These are phyloP conservation scores for Plasmodium yoelii DNA, from an alignment of 169 alveolate species.

Conservation along the genomic window DNA sequence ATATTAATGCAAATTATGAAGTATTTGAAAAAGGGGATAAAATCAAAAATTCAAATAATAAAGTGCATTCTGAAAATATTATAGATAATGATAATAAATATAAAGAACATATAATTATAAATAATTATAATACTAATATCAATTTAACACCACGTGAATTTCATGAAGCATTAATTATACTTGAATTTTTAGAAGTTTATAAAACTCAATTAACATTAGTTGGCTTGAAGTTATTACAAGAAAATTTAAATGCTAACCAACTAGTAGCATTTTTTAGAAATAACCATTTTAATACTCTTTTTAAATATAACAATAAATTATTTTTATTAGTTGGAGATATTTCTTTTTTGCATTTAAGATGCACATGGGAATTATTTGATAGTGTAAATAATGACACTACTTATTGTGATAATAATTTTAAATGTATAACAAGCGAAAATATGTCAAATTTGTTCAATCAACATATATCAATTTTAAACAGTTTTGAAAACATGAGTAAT, in stretches of 20 bases:
- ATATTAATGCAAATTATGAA: background rate
- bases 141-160: conserved; percentile 74
- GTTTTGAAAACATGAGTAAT: conserved; percentile 21
- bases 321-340: conserved; percentile 62
- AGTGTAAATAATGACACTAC: conserved; percentile 72
- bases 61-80: conserved; percentile 1
- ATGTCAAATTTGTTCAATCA: conserved; percentile 13
- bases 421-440: conserved; percentile 34
- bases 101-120: conserved; percentile 67
- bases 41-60: conserved; percentile 14
- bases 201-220: conserved; percentile 72
- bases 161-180: conserved; percentile 74
- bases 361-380: conserved; percentile 78
- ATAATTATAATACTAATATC: conserved; percentile 64
- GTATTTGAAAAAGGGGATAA: conserved; percentile 18
- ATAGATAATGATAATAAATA: conserved; percentile 57
- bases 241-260: conserved; percentile 66
- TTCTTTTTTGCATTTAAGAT: conserved; percentile 74
- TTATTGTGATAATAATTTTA: conserved; percentile 66
- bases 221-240: conserved; percentile 63
- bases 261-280: conserved; percentile 74
- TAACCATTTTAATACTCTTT: conserved; percentile 74
- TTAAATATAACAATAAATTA: conserved; percentile 71
- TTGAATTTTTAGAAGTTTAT: conserved; percentile 66
- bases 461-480: conserved; percentile 14